Evolutionary conservation across 768 basidiomycete species (phyloP).

Genomic region (Phaeotremella fagi): DNA sequence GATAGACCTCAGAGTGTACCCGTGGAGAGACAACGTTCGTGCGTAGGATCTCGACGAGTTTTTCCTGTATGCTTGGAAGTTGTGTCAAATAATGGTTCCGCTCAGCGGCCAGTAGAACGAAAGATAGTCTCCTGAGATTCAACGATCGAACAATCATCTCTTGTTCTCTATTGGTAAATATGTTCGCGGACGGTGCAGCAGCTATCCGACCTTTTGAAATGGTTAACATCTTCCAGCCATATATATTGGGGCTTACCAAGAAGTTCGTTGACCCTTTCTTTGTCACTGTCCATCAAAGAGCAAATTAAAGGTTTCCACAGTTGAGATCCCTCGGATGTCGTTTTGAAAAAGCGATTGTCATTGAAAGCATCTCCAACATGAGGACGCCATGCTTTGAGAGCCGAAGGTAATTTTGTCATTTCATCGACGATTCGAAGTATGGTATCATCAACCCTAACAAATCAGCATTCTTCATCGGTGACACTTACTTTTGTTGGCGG

Average conservation of each 20-base stretch:
- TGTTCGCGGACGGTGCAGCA: conserved; percentile 83
- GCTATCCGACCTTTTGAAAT: conserved; percentile 56
- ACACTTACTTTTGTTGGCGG: conserved; percentile 64
- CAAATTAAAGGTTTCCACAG: conserved; percentile 74
- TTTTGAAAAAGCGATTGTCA: conserved; percentile 73
- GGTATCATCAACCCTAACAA: conserved; percentile 54
- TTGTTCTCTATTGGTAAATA: conserved; percentile 91
- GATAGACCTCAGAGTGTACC: conserved; percentile 83
- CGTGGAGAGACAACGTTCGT: conserved; percentile 68
- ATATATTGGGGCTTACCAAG: conserved; percentile 60
- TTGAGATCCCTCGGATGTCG: conserved; percentile 52
- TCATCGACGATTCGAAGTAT: conserved; percentile 68
- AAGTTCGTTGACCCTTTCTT: conserved; percentile 75
- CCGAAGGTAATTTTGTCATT: conserved; percentile 70
- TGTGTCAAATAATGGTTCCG: conserved; percentile 86
- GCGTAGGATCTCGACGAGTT: conserved; percentile 84
- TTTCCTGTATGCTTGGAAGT: conserved; percentile 92
- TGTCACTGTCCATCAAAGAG: conserved; percentile 77
- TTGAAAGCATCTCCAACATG: conserved; percentile 74
- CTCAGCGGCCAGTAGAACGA: conserved; percentile 77
- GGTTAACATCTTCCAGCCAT: neutral
- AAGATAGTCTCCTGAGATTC: conserved; percentile 80
- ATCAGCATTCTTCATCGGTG: conserved; percentile 3
- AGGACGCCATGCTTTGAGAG: conserved; percentile 77
- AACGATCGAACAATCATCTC: conserved; percentile 83